A percentile compares a stretch with the other conserved stretches of the same genome.
phyloP scores from a whole-genome alignment of 1,284 basidiomycete species.

The Rhodotorula mucilaginosa region DNA sequence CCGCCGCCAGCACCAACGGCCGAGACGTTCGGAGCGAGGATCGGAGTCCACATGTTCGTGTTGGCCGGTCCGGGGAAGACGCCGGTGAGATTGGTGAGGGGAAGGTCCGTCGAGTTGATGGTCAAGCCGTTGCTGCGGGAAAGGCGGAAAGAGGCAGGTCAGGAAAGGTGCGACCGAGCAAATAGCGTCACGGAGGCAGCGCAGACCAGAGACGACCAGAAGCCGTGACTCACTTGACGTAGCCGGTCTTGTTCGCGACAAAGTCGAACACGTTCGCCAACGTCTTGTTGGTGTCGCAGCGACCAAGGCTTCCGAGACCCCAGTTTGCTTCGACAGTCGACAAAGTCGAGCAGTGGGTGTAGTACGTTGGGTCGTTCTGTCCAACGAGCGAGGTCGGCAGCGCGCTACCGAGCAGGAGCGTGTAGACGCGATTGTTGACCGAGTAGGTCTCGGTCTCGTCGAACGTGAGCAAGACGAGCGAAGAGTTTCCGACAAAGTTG shows the following conservation, averaged over 20 bases:
- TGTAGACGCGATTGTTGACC: conserved; percentile 53
- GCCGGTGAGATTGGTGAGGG: conserved; percentile 48
- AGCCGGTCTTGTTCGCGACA: conserved; percentile 51
- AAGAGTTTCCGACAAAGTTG: conserved; percentile 57
- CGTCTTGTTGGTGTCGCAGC: conserved; percentile 56
- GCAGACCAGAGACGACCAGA: background rate
- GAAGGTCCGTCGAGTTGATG: conserved; percentile 36
- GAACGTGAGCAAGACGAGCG: conserved; percentile 61
- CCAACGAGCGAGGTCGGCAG: conserved; percentile 54
- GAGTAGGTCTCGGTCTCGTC: conserved; percentile 56
- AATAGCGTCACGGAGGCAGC: too few species aligned
- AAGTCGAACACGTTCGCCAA: conserved; percentile 56
- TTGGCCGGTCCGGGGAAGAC: conserved; percentile 46
- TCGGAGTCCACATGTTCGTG: conserved; percentile 42
- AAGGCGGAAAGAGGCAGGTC: background rate
- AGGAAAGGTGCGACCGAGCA: conserved; percentile 4
- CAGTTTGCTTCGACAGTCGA: conserved; percentile 66
- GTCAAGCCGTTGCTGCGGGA: conserved; percentile 43
- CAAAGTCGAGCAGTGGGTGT: conserved; percentile 65
- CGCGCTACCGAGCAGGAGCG: conserved; percentile 59
- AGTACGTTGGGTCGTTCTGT: conserved; percentile 58
- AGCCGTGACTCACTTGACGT: background rate
- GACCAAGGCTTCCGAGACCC: conserved; percentile 60
- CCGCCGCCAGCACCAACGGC: conserved; percentile 47
- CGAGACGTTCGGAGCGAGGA: conserved; percentile 46